Conservation (phyloP, 495 filamentous ascomycete species). For the Aspergillus sclerotioniger region DNA sequence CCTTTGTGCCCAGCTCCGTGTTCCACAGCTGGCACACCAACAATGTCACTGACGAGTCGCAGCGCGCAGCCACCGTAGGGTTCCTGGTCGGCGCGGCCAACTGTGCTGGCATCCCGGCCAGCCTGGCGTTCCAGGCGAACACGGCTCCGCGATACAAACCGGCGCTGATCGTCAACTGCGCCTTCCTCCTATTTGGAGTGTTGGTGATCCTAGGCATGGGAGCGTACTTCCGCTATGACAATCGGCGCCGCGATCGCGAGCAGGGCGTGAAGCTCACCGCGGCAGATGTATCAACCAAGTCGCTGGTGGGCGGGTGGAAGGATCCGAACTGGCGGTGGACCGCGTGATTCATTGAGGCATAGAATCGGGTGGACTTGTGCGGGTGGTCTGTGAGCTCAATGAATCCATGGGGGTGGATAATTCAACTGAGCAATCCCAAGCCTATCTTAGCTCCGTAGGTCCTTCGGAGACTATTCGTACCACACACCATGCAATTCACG, state of each 20-base stretch:
- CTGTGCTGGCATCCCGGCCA: conserved; percentile 69
- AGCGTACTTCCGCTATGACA: conserved; percentile 66
- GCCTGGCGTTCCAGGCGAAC: conserved; percentile 65
- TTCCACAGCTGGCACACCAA: conserved; percentile 67
- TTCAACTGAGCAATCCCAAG: too few species aligned
- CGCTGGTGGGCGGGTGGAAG: conserved; percentile 61
- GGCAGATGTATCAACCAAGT: conserved; percentile 63
- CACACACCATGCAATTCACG: too few species aligned
- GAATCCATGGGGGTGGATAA: too few species aligned
- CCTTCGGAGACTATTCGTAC: too few species aligned
- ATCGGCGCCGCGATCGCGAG: conserved; percentile 57
- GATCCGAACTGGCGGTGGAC: conserved; percentile 64
- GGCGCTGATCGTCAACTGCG: conserved; percentile 67
- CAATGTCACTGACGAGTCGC: conserved; percentile 70
- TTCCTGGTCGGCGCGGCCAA: conserved; percentile 72
- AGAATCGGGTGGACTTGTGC: too few species aligned
- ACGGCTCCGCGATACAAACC: conserved; percentile 72
- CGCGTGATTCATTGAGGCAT: neutral
- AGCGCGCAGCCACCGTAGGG: conserved; percentile 63
- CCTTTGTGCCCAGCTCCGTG: conserved; percentile 48
- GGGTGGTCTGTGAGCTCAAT: too few species aligned
- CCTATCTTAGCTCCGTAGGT: too few species aligned
- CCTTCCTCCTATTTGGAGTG: conserved; percentile 62
- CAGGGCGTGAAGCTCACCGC: conserved; percentile 60
- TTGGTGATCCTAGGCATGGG: conserved; percentile 58